Base-by-base conservation (phyloP, 1,284 basidiomycete species). In the Boletus smithii region DNA sequence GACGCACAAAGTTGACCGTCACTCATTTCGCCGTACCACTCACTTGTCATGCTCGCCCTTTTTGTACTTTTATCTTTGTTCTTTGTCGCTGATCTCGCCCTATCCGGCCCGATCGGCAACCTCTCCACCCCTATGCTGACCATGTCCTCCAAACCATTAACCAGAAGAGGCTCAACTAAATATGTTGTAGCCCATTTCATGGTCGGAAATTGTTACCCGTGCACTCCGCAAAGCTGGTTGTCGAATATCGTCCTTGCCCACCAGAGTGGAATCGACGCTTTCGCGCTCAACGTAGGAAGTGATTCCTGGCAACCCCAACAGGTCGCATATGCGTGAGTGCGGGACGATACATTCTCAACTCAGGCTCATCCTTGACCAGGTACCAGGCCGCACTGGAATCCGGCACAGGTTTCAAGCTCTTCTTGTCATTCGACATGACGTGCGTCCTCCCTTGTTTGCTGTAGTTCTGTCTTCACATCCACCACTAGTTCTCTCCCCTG, bases 371-470 rank as follows among this genome's bases (percentile, higher is more conserved):
- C 20, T 50, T 27, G 17, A 26, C 27, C 41, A 65, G 63, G 13
- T 84, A 77, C 61, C 57, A 73, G 40, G 82, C 83, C 32, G 83
- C 84, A 11, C 60, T 66, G 18, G 67, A 76, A 44, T 77, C 76
- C 13, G 75, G 73, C 14, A 70, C 75, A 5, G 71, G 67, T 41
- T 92, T 92, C 73, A 88, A 88, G 65, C 69, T 91, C 43, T 91
- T 90, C 70, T 64, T 91, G 57, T 88, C 83, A 14, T 78, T 91
- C 42, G 89, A 91, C 64, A 88, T 92, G 85, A 76, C 81, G 74
- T 84, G 51, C 26, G 76, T 68, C 31, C 16, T 24, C 46, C 5
- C 4, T 47, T 30, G 9, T 44, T n/a, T 31, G 8, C 33, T 22
- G 23, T 8, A 20, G 14, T 18, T 11, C 18, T 24, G 17, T 46